Conservation (phyloP, 2,329 filamentous ascomycete genomes). For the Penicillium hesseltinei region DNA sequence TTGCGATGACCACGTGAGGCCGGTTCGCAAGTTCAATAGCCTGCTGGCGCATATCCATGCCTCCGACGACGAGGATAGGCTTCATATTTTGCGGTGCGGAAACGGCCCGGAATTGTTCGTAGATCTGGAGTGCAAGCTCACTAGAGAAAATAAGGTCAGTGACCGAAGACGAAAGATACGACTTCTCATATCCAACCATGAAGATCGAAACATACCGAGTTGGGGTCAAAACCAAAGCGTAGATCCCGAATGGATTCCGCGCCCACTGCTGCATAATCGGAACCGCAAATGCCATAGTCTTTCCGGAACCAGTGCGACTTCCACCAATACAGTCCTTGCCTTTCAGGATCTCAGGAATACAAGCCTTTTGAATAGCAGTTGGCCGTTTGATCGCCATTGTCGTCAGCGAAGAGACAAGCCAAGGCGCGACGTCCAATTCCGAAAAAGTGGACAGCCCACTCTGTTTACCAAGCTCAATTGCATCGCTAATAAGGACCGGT, state of each 20-base stretch:
- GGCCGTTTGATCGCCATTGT: conserved; percentile 80
- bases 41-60: conserved; percentile 87
- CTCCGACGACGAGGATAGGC: conserved; percentile 84
- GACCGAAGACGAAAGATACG: background rate
- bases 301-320: conserved; percentile 91
- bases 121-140: conserved; percentile 93
- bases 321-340: conserved; percentile 94
- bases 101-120: conserved; percentile 92
- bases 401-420: conserved; percentile 78
- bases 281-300: conserved; percentile 92
- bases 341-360: conserved; percentile 87
- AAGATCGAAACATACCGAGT: conserved; percentile 57
- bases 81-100: conserved; percentile 85
- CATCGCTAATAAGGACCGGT: conserved; percentile 42
- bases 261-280: conserved; percentile 94
- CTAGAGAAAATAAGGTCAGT: conserved; percentile 40
- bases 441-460: conserved; percentile 62
- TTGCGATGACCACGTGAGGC: conserved; percentile 92
- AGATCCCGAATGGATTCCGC: conserved; percentile 87
- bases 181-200: background rate
- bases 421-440: conserved; percentile 71
- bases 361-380: conserved; percentile 87
- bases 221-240: conserved; percentile 82
- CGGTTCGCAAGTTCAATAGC: conserved; percentile 77
- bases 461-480: conserved; percentile 42